These are phyloP conservation scores for Candida maris DNA, from an alignment of 805 yeast genomes.

Conservation along the genomic window DNA sequence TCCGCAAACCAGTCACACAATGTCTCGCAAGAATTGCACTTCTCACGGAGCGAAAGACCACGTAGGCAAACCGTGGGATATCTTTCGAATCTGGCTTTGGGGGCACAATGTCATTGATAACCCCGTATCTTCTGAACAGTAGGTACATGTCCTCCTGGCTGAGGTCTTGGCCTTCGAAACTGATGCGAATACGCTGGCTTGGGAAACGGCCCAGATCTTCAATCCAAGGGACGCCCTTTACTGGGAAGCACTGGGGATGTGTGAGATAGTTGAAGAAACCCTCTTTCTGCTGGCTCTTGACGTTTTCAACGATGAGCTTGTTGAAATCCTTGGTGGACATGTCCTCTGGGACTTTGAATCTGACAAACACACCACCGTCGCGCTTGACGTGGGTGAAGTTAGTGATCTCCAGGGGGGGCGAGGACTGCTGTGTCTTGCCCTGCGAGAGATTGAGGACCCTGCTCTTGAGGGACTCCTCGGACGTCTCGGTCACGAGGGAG, in stretches of 20 bases:
- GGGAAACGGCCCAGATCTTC: slow-evolving; percentile 86
- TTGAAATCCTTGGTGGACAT: slow-evolving; percentile 51
- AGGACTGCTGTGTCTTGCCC: slow-evolving; percentile 26
- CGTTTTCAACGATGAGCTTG: slow-evolving; percentile 40
- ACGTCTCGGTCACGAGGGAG: slow-evolving; percentile 35
- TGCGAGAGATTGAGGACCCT: slow-evolving; percentile 35
- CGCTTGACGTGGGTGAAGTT: slow-evolving; percentile 67
- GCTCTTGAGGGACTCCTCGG: slow-evolving; percentile 32
- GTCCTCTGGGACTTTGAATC: slow-evolving; percentile 57
- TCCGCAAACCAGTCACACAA: slow-evolving; percentile 76
- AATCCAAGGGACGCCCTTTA: slow-evolving; percentile 93
- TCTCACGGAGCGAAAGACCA: slow-evolving; percentile 53
- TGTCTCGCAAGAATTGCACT: slow-evolving; percentile 85
- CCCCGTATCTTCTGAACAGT: slow-evolving; percentile 83
- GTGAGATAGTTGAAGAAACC: slow-evolving; percentile 40
- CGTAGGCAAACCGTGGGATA: slow-evolving; percentile 45
- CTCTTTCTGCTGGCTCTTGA: slow-evolving; percentile 22
- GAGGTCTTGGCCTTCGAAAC: slow-evolving; percentile 72
- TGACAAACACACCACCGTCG: slow-evolving; percentile 94
- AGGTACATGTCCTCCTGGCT: slow-evolving; percentile 77
- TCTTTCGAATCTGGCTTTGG: slow-evolving; percentile 44
- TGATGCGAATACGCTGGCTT: slow-evolving; percentile 55
- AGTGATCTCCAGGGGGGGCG: slow-evolving; percentile 39
- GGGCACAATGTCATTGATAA: slow-evolving; percentile 69
- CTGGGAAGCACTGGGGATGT: slow-evolving; percentile 60